These are phyloP conservation scores for Vicia sativa DNA, from an alignment of 306 rosid species.

Conservation along the genomic window DNA sequence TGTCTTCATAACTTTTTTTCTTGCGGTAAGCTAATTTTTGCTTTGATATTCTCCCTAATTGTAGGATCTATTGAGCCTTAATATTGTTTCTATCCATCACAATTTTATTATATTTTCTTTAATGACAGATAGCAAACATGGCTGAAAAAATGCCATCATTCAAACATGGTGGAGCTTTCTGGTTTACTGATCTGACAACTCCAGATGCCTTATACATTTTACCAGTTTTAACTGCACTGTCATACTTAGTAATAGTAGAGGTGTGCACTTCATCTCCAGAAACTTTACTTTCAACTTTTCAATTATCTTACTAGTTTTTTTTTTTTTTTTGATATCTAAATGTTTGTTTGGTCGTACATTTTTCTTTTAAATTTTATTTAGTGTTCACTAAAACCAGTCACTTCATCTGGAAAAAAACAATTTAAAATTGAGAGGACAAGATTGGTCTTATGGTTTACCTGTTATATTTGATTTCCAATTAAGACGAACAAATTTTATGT, in stretches of 20 bases:
- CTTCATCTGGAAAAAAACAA: neutral
- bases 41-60: conserved; percentile 30
- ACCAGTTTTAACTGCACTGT: conserved; percentile 74
- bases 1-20: conserved; percentile 81
- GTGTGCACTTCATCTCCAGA: conserved; percentile 45
- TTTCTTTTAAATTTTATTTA: conserved; percentile 19
- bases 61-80: conserved; percentile 26
- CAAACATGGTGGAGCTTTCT: conserved; percentile 82
- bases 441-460: conserved; percentile 13
- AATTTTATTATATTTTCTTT: conserved; percentile 30
- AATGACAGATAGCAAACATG: conserved; percentile 76
- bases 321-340: conserved; percentile 10
- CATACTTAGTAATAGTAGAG: conserved; percentile 88
- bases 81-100: conserved; percentile 37
- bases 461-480: conserved; percentile 2
- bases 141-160: conserved; percentile 90
- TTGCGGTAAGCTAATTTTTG: conserved; percentile 67
- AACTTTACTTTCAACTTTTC: conserved; percentile 12
- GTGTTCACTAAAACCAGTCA: neutral
- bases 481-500: conserved; percentile 4
- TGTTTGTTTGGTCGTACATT: conserved; percentile 21
- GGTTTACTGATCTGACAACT: conserved; percentile 91
- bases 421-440: conserved; percentile 15
- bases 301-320: conserved; percentile 27
- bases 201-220: conserved; percentile 71